Percentiles rank a stretch among this genome's conserved stretches.
These are phyloP conservation scores for Prunus mira DNA, from an alignment of 306 rosid genomes.

Conservation along the genomic window DNA sequence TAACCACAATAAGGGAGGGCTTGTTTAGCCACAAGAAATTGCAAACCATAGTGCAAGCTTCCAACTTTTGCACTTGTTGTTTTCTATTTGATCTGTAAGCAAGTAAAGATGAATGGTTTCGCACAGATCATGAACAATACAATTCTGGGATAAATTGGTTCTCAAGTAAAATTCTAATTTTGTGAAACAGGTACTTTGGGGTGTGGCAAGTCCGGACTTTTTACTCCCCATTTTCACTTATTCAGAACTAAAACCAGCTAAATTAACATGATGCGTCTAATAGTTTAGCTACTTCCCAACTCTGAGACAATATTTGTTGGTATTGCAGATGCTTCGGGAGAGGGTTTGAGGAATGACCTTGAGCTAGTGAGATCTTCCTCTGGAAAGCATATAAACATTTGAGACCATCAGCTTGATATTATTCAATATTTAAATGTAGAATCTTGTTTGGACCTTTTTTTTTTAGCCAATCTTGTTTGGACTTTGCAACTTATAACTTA, in stretches of 20 bases:
- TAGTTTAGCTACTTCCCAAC: conserved; percentile 5
- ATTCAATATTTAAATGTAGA: conserved; percentile 68
- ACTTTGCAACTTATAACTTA: neutral
- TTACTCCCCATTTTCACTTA: neutral
- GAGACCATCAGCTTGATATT: conserved; percentile 73
- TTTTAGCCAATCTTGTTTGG: neutral
- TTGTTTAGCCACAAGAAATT: neutral
- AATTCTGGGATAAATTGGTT: neutral
- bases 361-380: conserved; percentile 59
- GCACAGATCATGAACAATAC: neutral
- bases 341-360: conserved; percentile 41
- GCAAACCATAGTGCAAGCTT: neutral
- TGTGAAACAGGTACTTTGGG: conserved; percentile 37
- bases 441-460: neutral
- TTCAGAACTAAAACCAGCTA: neutral
- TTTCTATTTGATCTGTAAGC: conserved; percentile 1
- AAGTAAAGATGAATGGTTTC: conserved; percentile 16
- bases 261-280: neutral
- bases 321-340: conserved; percentile 46
- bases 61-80: neutral
- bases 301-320: conserved; percentile 26
- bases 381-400: conserved; percentile 51
- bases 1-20: neutral
- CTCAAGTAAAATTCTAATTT: conserved; percentile 21
- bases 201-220: conserved; percentile 23